Conservation (phyloP, 257 asterid species). For the Nicotiana tomentosiformis region DNA sequence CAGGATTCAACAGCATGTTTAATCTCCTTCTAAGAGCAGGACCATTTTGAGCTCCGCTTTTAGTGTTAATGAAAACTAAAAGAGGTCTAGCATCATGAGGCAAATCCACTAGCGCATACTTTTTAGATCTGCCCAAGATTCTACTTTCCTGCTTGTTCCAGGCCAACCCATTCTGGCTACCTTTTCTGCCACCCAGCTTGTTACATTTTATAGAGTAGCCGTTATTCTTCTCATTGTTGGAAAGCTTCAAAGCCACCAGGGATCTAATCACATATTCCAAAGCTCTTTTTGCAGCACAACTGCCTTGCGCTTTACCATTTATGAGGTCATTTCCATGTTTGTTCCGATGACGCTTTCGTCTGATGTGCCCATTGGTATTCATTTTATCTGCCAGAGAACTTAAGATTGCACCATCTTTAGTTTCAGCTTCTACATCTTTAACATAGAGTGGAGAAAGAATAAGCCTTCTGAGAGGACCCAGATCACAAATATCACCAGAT, state of each 20-base stretch:
- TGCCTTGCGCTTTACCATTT: slow-evolving; percentile 42
- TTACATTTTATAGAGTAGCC: slow-evolving; percentile 22
- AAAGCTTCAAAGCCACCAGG: slow-evolving; percentile 37
- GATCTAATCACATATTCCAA: slow-evolving; percentile 46
- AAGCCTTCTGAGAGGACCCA: slow-evolving; percentile 70
- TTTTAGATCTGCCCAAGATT: slow-evolving; percentile 37
- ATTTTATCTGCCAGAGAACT: slow-evolving; percentile 47
- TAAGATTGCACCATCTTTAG: slow-evolving; percentile 15
- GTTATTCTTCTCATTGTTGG: slow-evolving; percentile 31
- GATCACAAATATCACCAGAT: slow-evolving; percentile 66
- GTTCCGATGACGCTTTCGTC: slow-evolving; percentile 55
- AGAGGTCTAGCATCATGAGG: slow-evolving; percentile 83
- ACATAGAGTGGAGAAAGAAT: slow-evolving; percentile 81
- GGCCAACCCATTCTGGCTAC: slow-evolving; percentile 23
- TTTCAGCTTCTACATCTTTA: slow-evolving; percentile 47
- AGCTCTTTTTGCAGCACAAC: slow-evolving; percentile 34
- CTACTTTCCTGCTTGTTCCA: slow-evolving; percentile 31
- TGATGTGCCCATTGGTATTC: slow-evolving; percentile 42
- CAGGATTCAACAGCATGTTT: slow-evolving; percentile 75
- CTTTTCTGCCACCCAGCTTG: slow-evolving; percentile 35
- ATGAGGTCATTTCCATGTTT: slow-evolving; percentile 43
- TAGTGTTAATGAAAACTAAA: slow-evolving; percentile 67
- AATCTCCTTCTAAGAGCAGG: slow-evolving; percentile 58
- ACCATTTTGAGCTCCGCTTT: slow-evolving; percentile 85
- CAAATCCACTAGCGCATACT: slow-evolving; percentile 50